These are phyloP conservation scores for Neofusicoccum kwambonambiense DNA, from an alignment of 2,329 filamentous ascomycete genomes.

Conservation along the genomic window DNA sequence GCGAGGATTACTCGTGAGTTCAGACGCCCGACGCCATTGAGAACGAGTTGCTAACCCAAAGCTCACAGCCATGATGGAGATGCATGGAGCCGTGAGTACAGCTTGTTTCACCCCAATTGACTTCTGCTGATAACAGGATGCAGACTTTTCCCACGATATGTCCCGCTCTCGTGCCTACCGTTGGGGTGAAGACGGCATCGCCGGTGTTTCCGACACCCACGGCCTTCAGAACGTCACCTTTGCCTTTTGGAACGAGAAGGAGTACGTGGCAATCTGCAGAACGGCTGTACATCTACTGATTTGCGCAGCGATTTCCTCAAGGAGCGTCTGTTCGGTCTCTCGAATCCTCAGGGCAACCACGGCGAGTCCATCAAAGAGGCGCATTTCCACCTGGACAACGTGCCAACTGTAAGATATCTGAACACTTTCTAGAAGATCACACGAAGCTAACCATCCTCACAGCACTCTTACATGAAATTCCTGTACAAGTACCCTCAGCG, in stretches of 20 bases:
- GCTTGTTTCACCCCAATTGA: neutral
- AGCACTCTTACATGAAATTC: constrained; percentile 99
- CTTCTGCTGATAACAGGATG: constrained; percentile 27
- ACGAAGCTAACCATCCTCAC: constrained; percentile 20
- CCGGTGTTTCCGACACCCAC: constrained; percentile 91
- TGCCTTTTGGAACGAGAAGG: constrained; percentile 96
- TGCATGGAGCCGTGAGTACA: constrained; percentile 84
- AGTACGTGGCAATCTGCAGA: constrained; percentile 57
- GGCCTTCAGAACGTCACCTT: constrained; percentile 91
- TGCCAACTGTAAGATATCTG: constrained; percentile 59
- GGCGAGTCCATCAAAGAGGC: constrained; percentile 96
- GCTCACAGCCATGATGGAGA: constrained; percentile 70
- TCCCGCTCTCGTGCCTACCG: constrained; percentile 84
- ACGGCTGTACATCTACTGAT: constrained; percentile 39
- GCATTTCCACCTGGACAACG: constrained; percentile 95
- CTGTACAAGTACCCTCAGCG: constrained; percentile 96
- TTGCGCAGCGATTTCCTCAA: constrained; percentile 77
- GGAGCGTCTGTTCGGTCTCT: constrained; percentile 90
- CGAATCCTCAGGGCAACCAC: constrained; percentile 95
- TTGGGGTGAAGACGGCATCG: constrained; percentile 97
- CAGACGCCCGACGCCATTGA: constrained; percentile 15
- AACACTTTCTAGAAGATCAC: constrained; percentile 25
- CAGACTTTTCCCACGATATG: constrained; percentile 92
- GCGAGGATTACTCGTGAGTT: constrained; percentile 83
- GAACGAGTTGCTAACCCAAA: constrained; percentile 27